A percentile compares a stretch with the other conserved stretches of the same genome.
Evolutionary conservation across 352 stramenopile species (phyloP).

Genomic region (Salisapilia sapeloensis): DNA sequence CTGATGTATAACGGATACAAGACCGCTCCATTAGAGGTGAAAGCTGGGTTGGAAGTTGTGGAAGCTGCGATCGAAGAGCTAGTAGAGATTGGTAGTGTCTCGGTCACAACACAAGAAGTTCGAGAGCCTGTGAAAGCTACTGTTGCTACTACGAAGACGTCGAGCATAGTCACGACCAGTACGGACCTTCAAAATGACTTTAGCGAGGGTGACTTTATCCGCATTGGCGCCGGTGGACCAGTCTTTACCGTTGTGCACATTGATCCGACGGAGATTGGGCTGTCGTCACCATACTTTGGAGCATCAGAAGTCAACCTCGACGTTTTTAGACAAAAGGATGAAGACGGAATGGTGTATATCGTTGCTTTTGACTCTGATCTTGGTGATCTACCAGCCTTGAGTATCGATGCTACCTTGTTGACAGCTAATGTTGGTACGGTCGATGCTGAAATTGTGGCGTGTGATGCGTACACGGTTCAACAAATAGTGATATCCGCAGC

Average conservation of each 20-base stretch:
- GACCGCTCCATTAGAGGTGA: constrained; percentile 27
- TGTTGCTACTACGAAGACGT: constrained; percentile 64
- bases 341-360: constrained; percentile 45
- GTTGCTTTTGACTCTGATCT: constrained; percentile 60
- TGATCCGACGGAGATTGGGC: constrained; percentile 36
- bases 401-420: constrained; percentile 35
- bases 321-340: constrained; percentile 72
- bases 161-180: constrained; percentile 37
- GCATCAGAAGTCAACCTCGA: constrained; percentile 16
- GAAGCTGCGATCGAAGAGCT: constrained; percentile 73
- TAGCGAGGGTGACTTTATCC: constrained; percentile 84
- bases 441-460: constrained; percentile 55
- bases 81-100: constrained; percentile 62
- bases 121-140: constrained; percentile 38
- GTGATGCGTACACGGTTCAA: constrained; percentile 73
- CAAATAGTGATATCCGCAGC: constrained; percentile 27
- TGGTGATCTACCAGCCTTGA: constrained; percentile 35
- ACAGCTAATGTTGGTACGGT: constrained; percentile 8
- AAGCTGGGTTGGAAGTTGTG: constrained; percentile 64
- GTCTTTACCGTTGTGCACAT: constrained; percentile 80
- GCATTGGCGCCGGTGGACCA: constrained; percentile 63
- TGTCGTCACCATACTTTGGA: constrained; percentile 81
- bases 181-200: constrained; percentile 51
- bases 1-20: constrained; percentile 48
- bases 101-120: constrained; percentile 80